These are phyloP conservation scores for Meyerozyma guilliermondii DNA, from an alignment of 1,139 yeast species.

Conservation along the genomic window DNA sequence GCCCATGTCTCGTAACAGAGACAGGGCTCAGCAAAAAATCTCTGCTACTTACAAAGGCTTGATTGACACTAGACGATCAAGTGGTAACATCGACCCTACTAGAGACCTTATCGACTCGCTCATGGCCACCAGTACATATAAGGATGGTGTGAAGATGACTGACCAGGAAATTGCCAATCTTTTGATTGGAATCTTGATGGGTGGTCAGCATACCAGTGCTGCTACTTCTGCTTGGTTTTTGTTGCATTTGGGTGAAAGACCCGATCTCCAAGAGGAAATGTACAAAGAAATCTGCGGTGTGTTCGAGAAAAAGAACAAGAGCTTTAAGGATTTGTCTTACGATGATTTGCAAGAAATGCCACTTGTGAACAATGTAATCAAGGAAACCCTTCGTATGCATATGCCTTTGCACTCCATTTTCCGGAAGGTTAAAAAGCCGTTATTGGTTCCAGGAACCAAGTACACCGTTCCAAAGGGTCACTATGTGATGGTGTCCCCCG, in stretches of 20 bases:
- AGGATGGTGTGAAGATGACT: conserved; percentile 90
- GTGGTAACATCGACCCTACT: conserved; percentile 67
- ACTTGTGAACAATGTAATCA: conserved; percentile 73
- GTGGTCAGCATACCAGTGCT: conserved; percentile 98
- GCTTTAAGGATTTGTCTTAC: conserved; percentile 56
- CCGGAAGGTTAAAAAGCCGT: conserved; percentile 78
- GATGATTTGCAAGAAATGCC: conserved; percentile 83
- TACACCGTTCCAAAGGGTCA: conserved; percentile 87
- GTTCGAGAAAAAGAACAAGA: conserved; percentile 42
- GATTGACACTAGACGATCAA: conserved; percentile 65
- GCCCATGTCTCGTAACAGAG: conserved; percentile 81
- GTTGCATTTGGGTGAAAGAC: conserved; percentile 82
- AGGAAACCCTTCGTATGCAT: conserved; percentile 92
- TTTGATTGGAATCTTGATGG: conserved; percentile 95
- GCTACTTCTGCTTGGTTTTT: conserved; percentile 94
- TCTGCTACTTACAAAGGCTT: conserved; percentile 76
- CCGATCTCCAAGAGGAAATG: conserved; percentile 76
- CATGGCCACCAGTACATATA: conserved; percentile 77
- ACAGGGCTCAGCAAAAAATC: conserved; percentile 78
- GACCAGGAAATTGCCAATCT: conserved; percentile 93
- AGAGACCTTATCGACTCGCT: conserved; percentile 89
- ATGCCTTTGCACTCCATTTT: conserved; percentile 94
- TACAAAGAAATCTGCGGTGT: conserved; percentile 67
- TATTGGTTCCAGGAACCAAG: conserved; percentile 75
- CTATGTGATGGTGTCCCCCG: conserved; percentile 89